Conservation (phyloP, 148 eudicot species). For the Oxyria digyna region DNA sequence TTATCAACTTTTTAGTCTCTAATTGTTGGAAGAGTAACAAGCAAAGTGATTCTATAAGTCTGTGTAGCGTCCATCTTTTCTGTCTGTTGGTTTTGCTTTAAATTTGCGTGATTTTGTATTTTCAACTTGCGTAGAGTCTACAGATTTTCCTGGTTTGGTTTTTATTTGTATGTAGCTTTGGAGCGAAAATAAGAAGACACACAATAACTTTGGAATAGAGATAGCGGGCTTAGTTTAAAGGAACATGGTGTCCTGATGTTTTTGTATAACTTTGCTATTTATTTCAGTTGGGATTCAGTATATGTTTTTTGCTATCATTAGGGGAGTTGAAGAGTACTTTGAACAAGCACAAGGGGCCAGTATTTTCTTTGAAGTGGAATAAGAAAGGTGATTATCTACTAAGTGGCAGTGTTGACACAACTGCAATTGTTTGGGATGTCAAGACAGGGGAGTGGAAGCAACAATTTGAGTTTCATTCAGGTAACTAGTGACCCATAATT, state of each 20-base stretch:
- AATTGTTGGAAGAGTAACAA: not conserved
- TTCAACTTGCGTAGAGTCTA: not conserved
- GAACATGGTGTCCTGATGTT: not conserved
- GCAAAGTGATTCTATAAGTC: not conserved
- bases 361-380: constrained; percentile 67
- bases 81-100: not conserved
- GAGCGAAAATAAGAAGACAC: not conserved
- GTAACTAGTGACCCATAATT: constrained; percentile 13
- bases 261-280: not conserved
- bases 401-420: constrained; percentile 59
- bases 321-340: constrained; percentile 31
- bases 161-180: not conserved
- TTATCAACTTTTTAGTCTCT: not conserved
- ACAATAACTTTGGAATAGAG: not conserved
- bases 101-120: not conserved
- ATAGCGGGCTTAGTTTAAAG: not conserved
- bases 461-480: constrained; percentile 59
- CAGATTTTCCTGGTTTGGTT: not conserved
- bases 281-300: not conserved
- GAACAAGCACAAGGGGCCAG: constrained; percentile 44
- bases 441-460: constrained; percentile 40
- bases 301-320: constrained; percentile 1
- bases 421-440: constrained; percentile 74
- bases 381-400: constrained; percentile 67
- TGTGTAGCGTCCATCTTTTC: not conserved